Percentiles rank a stretch among this genome's conserved stretches.
Evolutionary conservation across 2,329 filamentous ascomycete genomes (phyloP).

Genomic region (Aspergillus glaucus): DNA sequence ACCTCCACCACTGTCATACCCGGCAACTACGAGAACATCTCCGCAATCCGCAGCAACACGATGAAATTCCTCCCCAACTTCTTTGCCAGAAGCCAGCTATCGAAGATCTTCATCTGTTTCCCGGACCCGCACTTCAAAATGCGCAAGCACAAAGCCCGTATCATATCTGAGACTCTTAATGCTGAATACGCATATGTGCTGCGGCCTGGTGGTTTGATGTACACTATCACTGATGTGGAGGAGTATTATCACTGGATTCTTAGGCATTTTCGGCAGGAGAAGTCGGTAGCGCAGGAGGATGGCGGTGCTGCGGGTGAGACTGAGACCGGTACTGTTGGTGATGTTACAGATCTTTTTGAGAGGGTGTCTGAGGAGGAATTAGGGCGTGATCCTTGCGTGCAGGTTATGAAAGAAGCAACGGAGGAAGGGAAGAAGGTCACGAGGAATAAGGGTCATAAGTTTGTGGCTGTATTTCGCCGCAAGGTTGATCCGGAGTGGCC

Average conservation of each 20-base stretch:
- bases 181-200: conserved; percentile 91
- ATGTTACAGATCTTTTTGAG: conserved; percentile 60
- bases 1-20: conserved; percentile 17
- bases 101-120: conserved; percentile 95
- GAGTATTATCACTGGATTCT: conserved; percentile 94
- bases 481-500: conserved; percentile 71
- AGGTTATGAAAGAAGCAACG: conserved; percentile 66
- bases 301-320: conserved; percentile 44
- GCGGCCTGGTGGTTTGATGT: conserved; percentile 75
- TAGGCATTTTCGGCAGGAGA: conserved; percentile 64
- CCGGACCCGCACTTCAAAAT: conserved; percentile 98
- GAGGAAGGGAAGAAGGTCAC: conserved; percentile 97
- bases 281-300: conserved; percentile 57
- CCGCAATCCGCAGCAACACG: conserved; percentile 83
- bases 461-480: conserved; percentile 79
- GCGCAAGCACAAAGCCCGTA: conserved; percentile 92
- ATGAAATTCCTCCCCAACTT: conserved; percentile 99
- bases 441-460: conserved; percentile 84
- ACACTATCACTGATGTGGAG: conserved; percentile 96
- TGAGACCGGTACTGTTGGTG: conserved; percentile 72
- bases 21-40: conserved; percentile 71
- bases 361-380: conserved; percentile 56
- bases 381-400: conserved; percentile 53
- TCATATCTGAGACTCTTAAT: conserved; percentile 80
- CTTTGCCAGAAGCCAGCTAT: conserved; percentile 73